Percentiles rank a stretch among this genome's conserved stretches.
Evolutionary conservation across 2,329 filamentous ascomycete species (phyloP).

Genomic region (Pestalotiopsis sp.): DNA sequence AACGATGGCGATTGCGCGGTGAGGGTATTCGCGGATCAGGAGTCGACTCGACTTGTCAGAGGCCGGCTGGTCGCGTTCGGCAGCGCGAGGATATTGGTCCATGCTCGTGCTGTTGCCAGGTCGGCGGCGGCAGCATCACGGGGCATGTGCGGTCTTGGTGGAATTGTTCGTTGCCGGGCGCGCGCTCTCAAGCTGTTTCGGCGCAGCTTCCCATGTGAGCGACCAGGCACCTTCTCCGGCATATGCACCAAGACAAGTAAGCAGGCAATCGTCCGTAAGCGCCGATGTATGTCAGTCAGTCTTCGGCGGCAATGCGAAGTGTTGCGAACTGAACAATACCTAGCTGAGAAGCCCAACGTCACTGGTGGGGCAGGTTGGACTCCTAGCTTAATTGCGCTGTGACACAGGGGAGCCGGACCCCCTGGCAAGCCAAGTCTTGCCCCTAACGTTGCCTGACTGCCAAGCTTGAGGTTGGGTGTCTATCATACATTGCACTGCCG

Average conservation of each 20-base stretch:
- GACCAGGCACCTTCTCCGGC: background rate
- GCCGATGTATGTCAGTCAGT: background rate
- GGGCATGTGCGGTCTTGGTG: background rate
- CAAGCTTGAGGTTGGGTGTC: too few species aligned
- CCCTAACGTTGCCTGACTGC: background rate
- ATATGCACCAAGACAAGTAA: background rate
- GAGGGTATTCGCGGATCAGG: slow-evolving; percentile 82
- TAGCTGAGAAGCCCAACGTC: slow-evolving; percentile 6
- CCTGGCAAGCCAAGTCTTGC: background rate
- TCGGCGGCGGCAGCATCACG: slow-evolving; percentile 9
- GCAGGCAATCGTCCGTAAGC: background rate
- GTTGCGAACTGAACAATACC: background rate
- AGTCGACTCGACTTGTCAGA: slow-evolving; percentile 72
- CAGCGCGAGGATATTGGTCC: slow-evolving; percentile 18
- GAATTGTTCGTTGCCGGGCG: too few species aligned
- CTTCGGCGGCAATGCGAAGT: background rate
- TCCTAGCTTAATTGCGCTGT: background rate
- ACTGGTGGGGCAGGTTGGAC: slow-evolving; percentile 8
- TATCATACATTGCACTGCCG: too few species aligned
- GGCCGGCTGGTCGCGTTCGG: slow-evolving; percentile 14
- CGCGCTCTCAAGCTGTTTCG: slow-evolving; percentile 9
- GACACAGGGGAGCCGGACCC: background rate
- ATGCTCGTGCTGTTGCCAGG: slow-evolving; percentile 10
- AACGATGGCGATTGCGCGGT: slow-evolving; percentile 84
- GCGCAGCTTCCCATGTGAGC: background rate